phyloP scores from a whole-genome alignment of 2,329 filamentous ascomycete genomes.

The Fusarium camptoceras region DNA sequence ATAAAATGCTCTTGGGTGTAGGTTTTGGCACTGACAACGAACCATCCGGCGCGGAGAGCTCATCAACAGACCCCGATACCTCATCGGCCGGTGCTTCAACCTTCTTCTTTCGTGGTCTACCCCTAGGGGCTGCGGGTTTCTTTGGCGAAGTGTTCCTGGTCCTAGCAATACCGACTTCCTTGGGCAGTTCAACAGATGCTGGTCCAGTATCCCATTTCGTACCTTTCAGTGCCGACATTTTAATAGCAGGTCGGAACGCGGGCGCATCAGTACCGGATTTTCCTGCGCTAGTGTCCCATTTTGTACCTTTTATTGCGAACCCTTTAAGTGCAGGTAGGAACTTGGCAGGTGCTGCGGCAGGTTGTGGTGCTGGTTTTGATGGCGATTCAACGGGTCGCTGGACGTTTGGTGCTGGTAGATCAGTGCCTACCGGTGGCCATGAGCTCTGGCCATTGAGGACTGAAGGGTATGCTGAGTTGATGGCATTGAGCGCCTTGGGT shows the following conservation, averaged over 20 bases:
- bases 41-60: constrained; percentile 29
- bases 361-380: constrained; percentile 19
- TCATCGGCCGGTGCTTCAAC: constrained; percentile 12
- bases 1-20: constrained; percentile 67
- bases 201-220: constrained; percentile 55
- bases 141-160: constrained; percentile 37
- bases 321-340: constrained; percentile 53
- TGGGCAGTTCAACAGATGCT: constrained; percentile 27
- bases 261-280: not conserved
- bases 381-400: constrained; percentile 16
- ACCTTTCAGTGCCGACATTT: constrained; percentile 52
- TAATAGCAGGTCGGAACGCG: constrained; percentile 51
- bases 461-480: constrained; percentile 50
- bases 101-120: constrained; percentile 43
- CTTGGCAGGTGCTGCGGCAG: constrained; percentile 22
- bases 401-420: not conserved
- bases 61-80: constrained; percentile 22
- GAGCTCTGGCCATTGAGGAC: constrained; percentile 41
- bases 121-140: constrained; percentile 38
- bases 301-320: constrained; percentile 52
- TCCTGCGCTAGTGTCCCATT: constrained; percentile 38
- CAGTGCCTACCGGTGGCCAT: constrained; percentile 23
- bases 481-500: constrained; percentile 48
- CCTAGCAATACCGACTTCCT: constrained; percentile 41
- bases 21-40: constrained; percentile 35